Base-by-base conservation (phyloP, 106 monocot species). In the Agapanthus africanus region DNA sequence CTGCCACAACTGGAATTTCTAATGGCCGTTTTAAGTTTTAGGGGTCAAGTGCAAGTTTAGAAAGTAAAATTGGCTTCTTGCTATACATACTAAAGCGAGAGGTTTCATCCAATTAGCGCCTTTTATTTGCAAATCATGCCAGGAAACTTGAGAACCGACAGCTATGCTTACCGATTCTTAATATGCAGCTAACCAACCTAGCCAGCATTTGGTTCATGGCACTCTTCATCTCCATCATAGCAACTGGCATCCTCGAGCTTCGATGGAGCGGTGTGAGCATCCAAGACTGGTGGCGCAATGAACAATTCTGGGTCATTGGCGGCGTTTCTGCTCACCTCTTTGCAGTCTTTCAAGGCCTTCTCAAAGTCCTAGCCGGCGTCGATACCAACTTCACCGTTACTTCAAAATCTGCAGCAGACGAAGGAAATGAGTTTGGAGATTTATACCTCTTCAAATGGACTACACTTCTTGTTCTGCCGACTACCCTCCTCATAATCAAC, bases 271-370 rank as follows among this genome's bases (percentile, higher is more conserved):
- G 81, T 2, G 91, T 95, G 21, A 91, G 94, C 81, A 91, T 95
- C 63, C 78, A 84, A 67, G 94, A 91, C 81, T 95, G 91, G 95
- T 95, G 95, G 95, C 79, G 95, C n/a, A 95, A 91, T 70, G 95
- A 95, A 75, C 95, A 95, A 73, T 91, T 91, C 80, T 95, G 95
- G 95, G 88, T 88, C 60, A 95, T 95, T 42, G 95, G 95, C 16
- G 91, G 94, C 16, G 94, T 91, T 16, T 95, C 94, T 0, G 94
- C 94, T 6, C 94, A 95, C 70, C 83, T 95, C 44, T 95, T 95
- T 63, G 94, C 91, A 0, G 91, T 95, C 77, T 95, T 95, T 79
- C 94, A 95, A 47, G 94, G 94, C 46, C 91, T 95, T 22, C 87
- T 95, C 64, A 95, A 91, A 67, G 94, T 91, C 37, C 81, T 91